phyloP scores from a whole-genome alignment of 2,329 filamentous ascomycete genomes.

The Hymenotorrendiella dingleyae region DNA sequence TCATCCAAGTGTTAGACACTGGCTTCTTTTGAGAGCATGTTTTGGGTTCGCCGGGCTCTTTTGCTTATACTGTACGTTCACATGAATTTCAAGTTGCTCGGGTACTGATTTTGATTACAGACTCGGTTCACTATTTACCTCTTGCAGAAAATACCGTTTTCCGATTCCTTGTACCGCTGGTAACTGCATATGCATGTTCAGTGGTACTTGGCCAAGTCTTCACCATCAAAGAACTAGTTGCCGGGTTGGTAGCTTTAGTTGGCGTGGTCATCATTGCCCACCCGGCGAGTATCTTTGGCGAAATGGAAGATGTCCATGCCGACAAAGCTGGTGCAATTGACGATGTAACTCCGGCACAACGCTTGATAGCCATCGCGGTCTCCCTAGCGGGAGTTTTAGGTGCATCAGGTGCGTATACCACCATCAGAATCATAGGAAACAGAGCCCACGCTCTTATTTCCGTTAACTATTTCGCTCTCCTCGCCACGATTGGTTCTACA shows the following conservation, averaged over 20 bases:
- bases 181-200: conserved; percentile 75
- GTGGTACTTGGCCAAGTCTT: conserved; percentile 69
- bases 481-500: conserved; percentile 61
- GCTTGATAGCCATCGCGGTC: conserved; percentile 60
- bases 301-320: conserved; percentile 11
- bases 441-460: conserved; percentile 78
- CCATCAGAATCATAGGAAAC: conserved; percentile 73
- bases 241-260: conserved; percentile 65
- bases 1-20: conserved; percentile 53
- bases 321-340: conserved; percentile 11
- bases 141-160: conserved; percentile 86
- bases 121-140: conserved; percentile 61
- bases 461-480: conserved; percentile 75
- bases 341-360: conserved; percentile 18
- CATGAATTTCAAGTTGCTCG: conserved; percentile 3
- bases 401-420: conserved; percentile 66
- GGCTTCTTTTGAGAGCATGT: conserved; percentile 63
- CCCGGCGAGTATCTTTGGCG: conserved; percentile 33
- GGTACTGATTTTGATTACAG: too few relatives aligned
- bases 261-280: conserved; percentile 82
- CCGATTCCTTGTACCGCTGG: conserved; percentile 77
- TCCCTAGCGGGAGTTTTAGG: conserved; percentile 75
- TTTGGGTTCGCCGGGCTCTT: conserved; percentile 74
- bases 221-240: conserved; percentile 69
- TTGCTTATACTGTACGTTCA: conserved; percentile 38